Evolutionary conservation across 2,329 filamentous ascomycete species (phyloP).

Genomic region (Penicillium sp.): DNA sequence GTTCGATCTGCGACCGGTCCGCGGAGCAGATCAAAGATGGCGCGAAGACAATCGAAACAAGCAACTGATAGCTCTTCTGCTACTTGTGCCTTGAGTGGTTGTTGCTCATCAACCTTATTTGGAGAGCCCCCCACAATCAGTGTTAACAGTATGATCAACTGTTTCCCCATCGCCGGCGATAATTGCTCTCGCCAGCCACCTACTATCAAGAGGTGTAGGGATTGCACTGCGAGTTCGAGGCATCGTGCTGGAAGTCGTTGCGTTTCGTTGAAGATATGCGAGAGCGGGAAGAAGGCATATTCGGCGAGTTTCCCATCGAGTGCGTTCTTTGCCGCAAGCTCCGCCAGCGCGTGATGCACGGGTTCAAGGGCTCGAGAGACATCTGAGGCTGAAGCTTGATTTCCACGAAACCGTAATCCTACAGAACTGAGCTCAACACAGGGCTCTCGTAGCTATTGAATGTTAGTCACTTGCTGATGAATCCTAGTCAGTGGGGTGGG

Average conservation of each 20-base stretch:
- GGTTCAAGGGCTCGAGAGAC: conserved; percentile 56
- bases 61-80: conserved; percentile 76
- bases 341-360: conserved; percentile 48
- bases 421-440: conserved; percentile 65
- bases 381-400: conserved; percentile 52
- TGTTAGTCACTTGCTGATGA: conserved; percentile 26
- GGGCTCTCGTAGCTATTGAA: conserved; percentile 59
- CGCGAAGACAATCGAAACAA: conserved; percentile 71
- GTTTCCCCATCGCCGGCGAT: conserved; percentile 74
- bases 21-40: conserved; percentile 67
- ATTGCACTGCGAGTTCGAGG: conserved; percentile 77
- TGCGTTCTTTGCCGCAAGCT: conserved; percentile 48
- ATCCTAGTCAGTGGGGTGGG: conserved; percentile 1
- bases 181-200: conserved; percentile 80
- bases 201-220: conserved; percentile 73
- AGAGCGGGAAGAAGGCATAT: conserved; percentile 93
- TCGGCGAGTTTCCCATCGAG: conserved; percentile 86
- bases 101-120: conserved; percentile 51
- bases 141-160: conserved; percentile 83
- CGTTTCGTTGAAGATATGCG: conserved; percentile 80
- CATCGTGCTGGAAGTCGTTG: conserved; percentile 70
- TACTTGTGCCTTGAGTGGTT: conserved; percentile 41
- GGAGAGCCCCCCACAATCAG: conserved; percentile 79
- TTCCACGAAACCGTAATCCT: conserved; percentile 57
- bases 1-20: conserved; percentile 52